phyloP scores from a whole-genome alignment of 1,139 yeast species.

The Geotrichum citri-aurantii region DNA sequence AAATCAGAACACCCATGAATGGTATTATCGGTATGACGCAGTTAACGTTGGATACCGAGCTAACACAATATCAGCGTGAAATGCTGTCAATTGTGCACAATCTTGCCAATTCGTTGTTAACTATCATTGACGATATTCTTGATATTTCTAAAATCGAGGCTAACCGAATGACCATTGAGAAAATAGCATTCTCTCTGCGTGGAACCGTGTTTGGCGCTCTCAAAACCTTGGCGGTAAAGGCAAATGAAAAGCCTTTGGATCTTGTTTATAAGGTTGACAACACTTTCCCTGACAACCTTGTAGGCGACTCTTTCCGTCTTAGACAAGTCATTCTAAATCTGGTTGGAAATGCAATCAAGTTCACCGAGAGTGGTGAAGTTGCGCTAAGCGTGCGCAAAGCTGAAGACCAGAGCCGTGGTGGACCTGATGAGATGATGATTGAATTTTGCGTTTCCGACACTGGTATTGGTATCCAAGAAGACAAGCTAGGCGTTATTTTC shows the following conservation, averaged over 20 bases:
- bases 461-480: conserved; percentile 82
- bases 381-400: conserved; percentile 40
- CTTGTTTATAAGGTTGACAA: conserved; percentile 77
- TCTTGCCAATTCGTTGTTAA: conserved; percentile 73
- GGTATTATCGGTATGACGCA: conserved; percentile 94
- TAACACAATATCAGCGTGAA: conserved; percentile 84
- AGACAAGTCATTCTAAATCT: conserved; percentile 78
- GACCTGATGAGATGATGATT: conserved; percentile 54
- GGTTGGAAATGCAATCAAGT: conserved; percentile 84
- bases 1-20: conserved; percentile 85
- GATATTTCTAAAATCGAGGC: conserved; percentile 92
- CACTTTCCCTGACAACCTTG: conserved; percentile 76
- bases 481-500: conserved; percentile 73
- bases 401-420: conserved; percentile 37
- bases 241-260: conserved; percentile 77
- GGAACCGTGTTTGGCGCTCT: conserved; percentile 86
- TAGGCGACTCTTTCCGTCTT: conserved; percentile 81
- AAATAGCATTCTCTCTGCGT: conserved; percentile 74
- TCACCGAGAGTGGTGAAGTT: conserved; percentile 76
- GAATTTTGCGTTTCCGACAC: conserved; percentile 87
- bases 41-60: conserved; percentile 75
- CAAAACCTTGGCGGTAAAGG: conserved; percentile 81
- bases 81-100: conserved; percentile 84
- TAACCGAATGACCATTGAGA: conserved; percentile 85
- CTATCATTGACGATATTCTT: conserved; percentile 80